Percentiles rank a stretch among this genome's conserved stretches.
Evolutionary conservation across 2,329 filamentous ascomycete genomes (phyloP).

Genomic region (Pseudogymnoascus sp.): DNA sequence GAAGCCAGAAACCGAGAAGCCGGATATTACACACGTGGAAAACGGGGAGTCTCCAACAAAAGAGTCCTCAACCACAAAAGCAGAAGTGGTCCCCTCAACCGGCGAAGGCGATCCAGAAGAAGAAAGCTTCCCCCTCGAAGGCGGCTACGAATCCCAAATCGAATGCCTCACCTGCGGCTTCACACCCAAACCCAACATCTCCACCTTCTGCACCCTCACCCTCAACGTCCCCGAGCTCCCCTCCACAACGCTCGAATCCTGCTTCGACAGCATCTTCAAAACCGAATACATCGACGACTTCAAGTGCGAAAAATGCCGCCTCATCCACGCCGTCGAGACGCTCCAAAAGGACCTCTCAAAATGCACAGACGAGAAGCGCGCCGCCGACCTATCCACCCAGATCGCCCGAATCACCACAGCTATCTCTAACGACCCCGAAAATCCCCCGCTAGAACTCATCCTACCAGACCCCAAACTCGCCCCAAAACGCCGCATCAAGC

Average conservation of each 20-base stretch:
- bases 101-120: constrained; percentile 38
- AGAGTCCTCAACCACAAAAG: not conserved
- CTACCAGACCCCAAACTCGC: constrained; percentile 68
- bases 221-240: constrained; percentile 79
- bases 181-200: constrained; percentile 74
- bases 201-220: constrained; percentile 85
- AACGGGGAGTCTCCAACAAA: not conserved
- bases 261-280: constrained; percentile 90
- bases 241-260: constrained; percentile 73
- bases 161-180: constrained; percentile 87
- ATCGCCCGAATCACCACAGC: constrained; percentile 60
- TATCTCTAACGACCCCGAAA: constrained; percentile 75
- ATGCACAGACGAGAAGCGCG: constrained; percentile 39
- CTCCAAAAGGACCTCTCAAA: constrained; percentile 50
- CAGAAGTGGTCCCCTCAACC: constrained; percentile 11
- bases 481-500: constrained; percentile 75
- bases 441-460: constrained; percentile 59
- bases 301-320: constrained; percentile 84
- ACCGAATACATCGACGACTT: constrained; percentile 96
- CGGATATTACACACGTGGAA: not conserved
- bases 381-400: constrained; percentile 40
- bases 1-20: not conserved
- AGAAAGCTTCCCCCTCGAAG: constrained; percentile 84
- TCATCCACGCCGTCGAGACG: constrained; percentile 66
- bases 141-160: constrained; percentile 86